phyloP scores from a whole-genome alignment of 2,329 filamentous ascomycete genomes.

The Eutypella sp. region DNA sequence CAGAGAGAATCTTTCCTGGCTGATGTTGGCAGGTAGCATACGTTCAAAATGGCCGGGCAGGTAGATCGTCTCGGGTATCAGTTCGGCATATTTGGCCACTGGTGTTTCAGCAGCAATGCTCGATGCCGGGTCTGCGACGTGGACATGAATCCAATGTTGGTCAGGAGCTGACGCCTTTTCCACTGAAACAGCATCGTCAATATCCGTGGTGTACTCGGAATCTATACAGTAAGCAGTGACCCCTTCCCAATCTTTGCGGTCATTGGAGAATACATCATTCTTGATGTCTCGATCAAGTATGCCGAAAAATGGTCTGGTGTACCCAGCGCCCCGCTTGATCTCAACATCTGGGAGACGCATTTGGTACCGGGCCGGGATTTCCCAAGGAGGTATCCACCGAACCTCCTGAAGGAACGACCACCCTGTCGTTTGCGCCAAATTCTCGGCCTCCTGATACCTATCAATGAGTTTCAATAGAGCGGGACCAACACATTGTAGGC shows the following conservation, averaged over 20 bases:
- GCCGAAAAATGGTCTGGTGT: conserved; percentile 31
- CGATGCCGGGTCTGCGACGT: conserved; percentile 74
- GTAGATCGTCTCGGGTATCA: conserved; percentile 56
- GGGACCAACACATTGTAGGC: conserved; percentile 57
- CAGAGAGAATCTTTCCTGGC: conserved; percentile 51
- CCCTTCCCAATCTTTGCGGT: conserved; percentile 56
- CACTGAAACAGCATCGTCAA: conserved; percentile 76
- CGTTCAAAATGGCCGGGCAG: conserved; percentile 51
- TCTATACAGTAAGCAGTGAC: conserved; percentile 70
- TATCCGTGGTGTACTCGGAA: conserved; percentile 57
- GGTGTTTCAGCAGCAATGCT: conserved; percentile 55
- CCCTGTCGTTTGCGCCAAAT: conserved; percentile 41
- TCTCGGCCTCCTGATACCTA: conserved; percentile 50
- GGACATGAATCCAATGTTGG: conserved; percentile 71
- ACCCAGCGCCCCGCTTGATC: conserved; percentile 37
- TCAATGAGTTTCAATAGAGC: conserved; percentile 57
- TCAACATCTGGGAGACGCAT: conserved; percentile 46
- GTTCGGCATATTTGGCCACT: conserved; percentile 56
- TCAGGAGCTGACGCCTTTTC: conserved; percentile 48
- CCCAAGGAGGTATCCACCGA: conserved; percentile 65
- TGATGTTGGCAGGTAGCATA: conserved; percentile 52
- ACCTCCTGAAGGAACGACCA: conserved; percentile 73
- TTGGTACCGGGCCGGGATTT: conserved; percentile 60
- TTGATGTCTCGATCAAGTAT: conserved; percentile 29
- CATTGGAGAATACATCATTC: conserved; percentile 39